Evolutionary conservation across 176 grass and related monocot genomes (phyloP).

Genomic region (Triticum timopheevii): DNA sequence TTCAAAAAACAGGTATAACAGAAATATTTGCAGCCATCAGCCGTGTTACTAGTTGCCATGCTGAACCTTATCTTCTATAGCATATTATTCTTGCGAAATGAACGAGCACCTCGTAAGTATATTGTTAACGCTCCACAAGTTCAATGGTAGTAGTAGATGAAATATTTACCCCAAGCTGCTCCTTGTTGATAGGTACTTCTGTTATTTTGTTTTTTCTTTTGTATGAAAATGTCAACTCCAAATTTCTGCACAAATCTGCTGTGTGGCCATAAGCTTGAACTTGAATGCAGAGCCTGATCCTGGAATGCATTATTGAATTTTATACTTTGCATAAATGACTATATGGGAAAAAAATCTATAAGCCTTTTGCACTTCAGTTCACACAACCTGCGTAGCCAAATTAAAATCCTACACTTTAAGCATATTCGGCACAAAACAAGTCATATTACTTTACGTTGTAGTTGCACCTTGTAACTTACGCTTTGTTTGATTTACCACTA

Average conservation of each 20-base stretch:
- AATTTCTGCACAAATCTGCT: not conserved
- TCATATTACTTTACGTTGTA: not conserved
- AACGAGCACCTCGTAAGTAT: not conserved
- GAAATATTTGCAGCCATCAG: not conserved
- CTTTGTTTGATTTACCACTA: conserved; percentile 11
- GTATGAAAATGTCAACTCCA: not conserved
- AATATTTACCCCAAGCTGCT: not conserved
- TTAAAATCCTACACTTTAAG: not conserved
- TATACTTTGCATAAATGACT: not conserved
- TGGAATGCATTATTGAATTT: not conserved
- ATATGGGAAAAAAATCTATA: not conserved
- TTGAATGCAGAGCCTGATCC: not conserved
- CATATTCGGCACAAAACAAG: not conserved
- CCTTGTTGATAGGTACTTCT: conserved; percentile 3
- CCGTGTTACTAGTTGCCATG: not conserved
- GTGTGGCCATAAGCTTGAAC: not conserved
- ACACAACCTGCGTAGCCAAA: not conserved
- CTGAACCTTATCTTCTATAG: not conserved
- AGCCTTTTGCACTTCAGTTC: not conserved
- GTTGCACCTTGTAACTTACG: not conserved
- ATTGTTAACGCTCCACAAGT: not conserved
- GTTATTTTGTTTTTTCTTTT: not conserved
- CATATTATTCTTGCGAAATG: conserved; percentile 7
- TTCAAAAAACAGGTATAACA: not conserved
- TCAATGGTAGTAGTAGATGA: not conserved